Conservation (phyloP, 1,284 basidiomycete genomes). For the Microbotryum silenes-acaulis region DNA sequence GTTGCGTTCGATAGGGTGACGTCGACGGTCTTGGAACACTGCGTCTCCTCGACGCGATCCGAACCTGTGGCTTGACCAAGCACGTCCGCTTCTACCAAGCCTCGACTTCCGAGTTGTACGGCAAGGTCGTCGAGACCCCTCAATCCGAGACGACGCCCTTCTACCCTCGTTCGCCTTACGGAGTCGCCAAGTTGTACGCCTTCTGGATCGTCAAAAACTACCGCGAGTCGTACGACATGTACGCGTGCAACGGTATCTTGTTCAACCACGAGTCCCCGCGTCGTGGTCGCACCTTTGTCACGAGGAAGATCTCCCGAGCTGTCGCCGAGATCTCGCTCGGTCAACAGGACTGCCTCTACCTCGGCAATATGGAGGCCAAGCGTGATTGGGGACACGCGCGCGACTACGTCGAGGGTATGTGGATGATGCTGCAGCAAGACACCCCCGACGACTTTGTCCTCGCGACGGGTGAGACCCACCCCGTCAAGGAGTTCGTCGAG, state of each 20-base stretch:
- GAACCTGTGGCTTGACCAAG: conserved; percentile 79
- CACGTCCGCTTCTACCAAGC: conserved; percentile 87
- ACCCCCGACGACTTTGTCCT: conserved; percentile 77
- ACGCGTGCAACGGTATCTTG: conserved; percentile 54
- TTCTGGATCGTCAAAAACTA: conserved; percentile 73
- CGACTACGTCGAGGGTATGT: conserved; percentile 56
- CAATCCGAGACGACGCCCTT: conserved; percentile 88
- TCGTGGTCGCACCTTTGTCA: conserved; percentile 83
- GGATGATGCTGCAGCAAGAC: conserved; percentile 82
- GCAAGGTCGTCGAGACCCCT: conserved; percentile 81
- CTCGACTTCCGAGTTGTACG: conserved; percentile 86
- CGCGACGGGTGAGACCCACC: conserved; percentile 84
- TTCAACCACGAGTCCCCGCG: conserved; percentile 90
- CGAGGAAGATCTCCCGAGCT: conserved; percentile 80
- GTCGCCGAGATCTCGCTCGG: conserved; percentile 79
- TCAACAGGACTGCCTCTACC: conserved; percentile 69
- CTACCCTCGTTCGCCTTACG: conserved; percentile 85
- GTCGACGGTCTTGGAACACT: conserved; percentile 86
- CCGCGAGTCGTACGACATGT: conserved; percentile 85
- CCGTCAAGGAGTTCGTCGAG: conserved; percentile 79
- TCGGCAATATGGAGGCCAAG: conserved; percentile 81
- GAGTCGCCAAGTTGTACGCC: conserved; percentile 69
- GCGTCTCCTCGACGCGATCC: conserved; percentile 81
- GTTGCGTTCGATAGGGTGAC: conserved; percentile 50
- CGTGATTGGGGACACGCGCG: conserved; percentile 84